phyloP scores from a whole-genome alignment of 495 filamentous ascomycete genomes.

The Hypoxylon subgilvum region DNA sequence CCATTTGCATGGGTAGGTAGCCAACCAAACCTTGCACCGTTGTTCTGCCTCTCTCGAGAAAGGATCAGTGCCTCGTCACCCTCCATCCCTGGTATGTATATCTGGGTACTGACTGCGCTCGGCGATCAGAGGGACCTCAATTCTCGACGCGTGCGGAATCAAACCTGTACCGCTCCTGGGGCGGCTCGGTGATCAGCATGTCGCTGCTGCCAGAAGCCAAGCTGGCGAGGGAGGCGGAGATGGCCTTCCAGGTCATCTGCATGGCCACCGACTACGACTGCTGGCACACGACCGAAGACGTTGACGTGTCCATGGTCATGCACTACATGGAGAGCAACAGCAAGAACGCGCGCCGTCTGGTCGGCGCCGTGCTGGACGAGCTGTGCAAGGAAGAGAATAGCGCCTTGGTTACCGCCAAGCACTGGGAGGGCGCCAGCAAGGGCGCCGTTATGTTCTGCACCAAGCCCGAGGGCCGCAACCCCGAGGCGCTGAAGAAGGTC shows the following conservation, averaged over 20 bases:
- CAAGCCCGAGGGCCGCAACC: slow-evolving; percentile 64
- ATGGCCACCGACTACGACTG: slow-evolving; percentile 99
- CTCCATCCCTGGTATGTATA: neutral
- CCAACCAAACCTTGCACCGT: no score
- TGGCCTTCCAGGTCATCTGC: slow-evolving; percentile 96
- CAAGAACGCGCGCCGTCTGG: slow-evolving; percentile 80
- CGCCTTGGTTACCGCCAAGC: slow-evolving; percentile 79
- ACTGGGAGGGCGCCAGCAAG: slow-evolving; percentile 67
- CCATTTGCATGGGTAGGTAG: slow-evolving; percentile 86
- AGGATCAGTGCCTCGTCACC: slow-evolving; percentile 2
- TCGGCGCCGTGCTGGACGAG: slow-evolving; percentile 86
- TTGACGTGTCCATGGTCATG: slow-evolving; percentile 97
- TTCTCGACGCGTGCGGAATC: slow-evolving; percentile 98
- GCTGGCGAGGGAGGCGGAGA: slow-evolving; percentile 92
- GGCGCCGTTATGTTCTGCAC: slow-evolving; percentile 77
- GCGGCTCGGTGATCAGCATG: slow-evolving; percentile 96
- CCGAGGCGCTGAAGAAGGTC: slow-evolving; percentile 70
- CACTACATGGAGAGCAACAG: slow-evolving; percentile 92
- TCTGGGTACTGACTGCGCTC: slow-evolving; percentile 4
- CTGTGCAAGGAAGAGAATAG: slow-evolving; percentile 74
- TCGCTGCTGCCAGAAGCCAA: slow-evolving; percentile 94
- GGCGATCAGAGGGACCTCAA: slow-evolving; percentile 77
- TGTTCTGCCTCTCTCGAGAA: neutral
- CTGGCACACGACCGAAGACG: slow-evolving; percentile 79
- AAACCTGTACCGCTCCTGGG: slow-evolving; percentile 90